Base-by-base conservation (phyloP, 2,329 filamentous ascomycete genomes). In the Colletotrichum plurivorum region DNA sequence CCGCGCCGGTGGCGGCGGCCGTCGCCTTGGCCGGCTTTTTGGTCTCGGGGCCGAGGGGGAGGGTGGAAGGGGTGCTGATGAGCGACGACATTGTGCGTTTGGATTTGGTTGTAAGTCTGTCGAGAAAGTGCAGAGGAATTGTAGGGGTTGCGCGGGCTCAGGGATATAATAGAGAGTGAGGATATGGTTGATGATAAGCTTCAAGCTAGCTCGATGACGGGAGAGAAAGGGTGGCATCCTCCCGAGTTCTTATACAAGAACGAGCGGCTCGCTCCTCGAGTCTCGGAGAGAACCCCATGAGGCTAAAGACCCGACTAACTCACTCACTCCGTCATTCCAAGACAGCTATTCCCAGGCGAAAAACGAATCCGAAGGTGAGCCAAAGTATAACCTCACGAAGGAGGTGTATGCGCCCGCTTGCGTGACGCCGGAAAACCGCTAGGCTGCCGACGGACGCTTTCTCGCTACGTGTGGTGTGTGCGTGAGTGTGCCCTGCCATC, bases 41-140 rank as follows among this genome's bases (percentile, higher is more conserved):
- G 58, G 15, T 45, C 7, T 41, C 48, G 12, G 57, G 27, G 4
- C 27, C n/a, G 4, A 15, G n/a, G 45, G 46, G 46, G 18, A 41
- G 22, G n/a, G 45, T 4, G 12, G 15, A 13, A 4, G 57, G 57
- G 10, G n/a, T 48, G 41, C 22, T 52, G 45, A 60, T 18, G 46
- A 60, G 57, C 4, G 57, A 60, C 5, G 57, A 60, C 46, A 52
- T 60, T 12, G 46, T 51, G 46, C 13, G 25, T 41, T 4, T 43
- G 4, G 13, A 2, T 43, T 15, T 43, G 13, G 16, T 15, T 15
- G 2, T 43, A 43, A 15, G 15, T 43, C 12, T 5, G 22, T 25
- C 22, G 22, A 25, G 16, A 43, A 15, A 6, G 4, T 43, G 6
- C 16, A 43, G 16, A 5, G 13, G 16, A 3, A 3, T 2, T n/a